Evolutionary conservation across 169 alveolate species (phyloP).

Genomic region (Plasmodium knowlesi): DNA sequence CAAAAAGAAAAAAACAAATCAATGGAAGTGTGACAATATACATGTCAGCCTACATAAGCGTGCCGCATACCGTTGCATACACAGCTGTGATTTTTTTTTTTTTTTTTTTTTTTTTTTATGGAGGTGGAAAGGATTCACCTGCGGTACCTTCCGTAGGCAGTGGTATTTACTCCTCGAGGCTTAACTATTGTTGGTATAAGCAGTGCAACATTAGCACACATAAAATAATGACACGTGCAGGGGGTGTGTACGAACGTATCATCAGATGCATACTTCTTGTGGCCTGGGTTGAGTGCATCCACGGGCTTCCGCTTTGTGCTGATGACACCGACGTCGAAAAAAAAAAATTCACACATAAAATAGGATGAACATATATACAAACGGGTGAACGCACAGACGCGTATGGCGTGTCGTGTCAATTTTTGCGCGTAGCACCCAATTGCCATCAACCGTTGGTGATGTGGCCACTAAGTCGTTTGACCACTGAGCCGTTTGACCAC

Average conservation of each 20-base stretch:
- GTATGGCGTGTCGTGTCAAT: not conserved
- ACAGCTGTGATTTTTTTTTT: not conserved
- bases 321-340: not conserved
- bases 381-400: not conserved
- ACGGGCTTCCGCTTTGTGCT: not conserved
- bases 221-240: not conserved
- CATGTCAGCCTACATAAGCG: not conserved
- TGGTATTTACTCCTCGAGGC: not conserved
- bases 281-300: not conserved
- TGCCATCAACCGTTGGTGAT: not conserved
- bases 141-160: not conserved
- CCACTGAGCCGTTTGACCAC: no score
- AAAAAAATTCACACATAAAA: not conserved
- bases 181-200: not conserved
- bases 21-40: not conserved
- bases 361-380: not conserved
- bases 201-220: not conserved
- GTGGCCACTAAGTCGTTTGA: not conserved
- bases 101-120: not conserved
- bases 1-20: not conserved
- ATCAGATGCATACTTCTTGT: not conserved
- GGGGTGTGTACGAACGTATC: not conserved
- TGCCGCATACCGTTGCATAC: not conserved
- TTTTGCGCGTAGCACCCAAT: not conserved
- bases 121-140: not conserved